Evolutionary conservation across 306 rosid species (phyloP).

Genomic region (Sophora flavescens): DNA sequence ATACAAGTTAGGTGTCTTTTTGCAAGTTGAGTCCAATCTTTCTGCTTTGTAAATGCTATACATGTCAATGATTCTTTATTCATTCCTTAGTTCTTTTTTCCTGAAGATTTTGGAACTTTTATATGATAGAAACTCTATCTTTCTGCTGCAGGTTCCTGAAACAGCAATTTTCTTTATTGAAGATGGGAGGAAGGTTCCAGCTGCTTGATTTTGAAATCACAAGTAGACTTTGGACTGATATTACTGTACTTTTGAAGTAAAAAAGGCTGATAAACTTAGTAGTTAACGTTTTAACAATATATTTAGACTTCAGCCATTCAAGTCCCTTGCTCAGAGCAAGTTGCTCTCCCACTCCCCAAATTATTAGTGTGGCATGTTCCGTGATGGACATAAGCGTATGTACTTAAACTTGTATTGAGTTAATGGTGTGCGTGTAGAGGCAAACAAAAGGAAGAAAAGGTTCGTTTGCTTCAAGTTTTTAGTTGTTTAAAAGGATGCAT

Average conservation of each 20-base stretch:
- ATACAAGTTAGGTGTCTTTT: background rate
- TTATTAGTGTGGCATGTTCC: slow-evolving; percentile 25
- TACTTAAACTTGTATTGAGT: slow-evolving; percentile 15
- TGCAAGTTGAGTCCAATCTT: slow-evolving; percentile 8
- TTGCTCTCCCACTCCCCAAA: background rate
- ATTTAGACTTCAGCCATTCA: slow-evolving; percentile 36
- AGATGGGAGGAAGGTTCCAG: slow-evolving; percentile 98
- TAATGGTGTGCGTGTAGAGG: slow-evolving; percentile 39
- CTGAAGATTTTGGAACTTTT: background rate
- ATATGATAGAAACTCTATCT: slow-evolving; percentile 21
- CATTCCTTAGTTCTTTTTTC: background rate
- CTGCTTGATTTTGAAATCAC: slow-evolving; percentile 68
- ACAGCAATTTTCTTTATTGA: slow-evolving; percentile 94
- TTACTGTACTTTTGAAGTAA: slow-evolving; percentile 45
- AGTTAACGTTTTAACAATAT: slow-evolving; percentile 32
- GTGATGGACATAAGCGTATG: slow-evolving; percentile 21
- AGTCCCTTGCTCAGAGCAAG: background rate
- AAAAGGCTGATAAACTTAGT: slow-evolving; percentile 40
- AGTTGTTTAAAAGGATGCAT: too few species aligned
- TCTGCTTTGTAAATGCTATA: background rate
- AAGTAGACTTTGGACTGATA: slow-evolving; percentile 34
- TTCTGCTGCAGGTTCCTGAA: slow-evolving; percentile 79
- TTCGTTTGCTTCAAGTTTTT: slow-evolving; percentile 35
- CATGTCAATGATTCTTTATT: slow-evolving; percentile 25
- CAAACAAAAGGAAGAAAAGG: slow-evolving; percentile 41